These are phyloP conservation scores for Rhodocollybia butyracea DNA, from an alignment of 768 basidiomycete genomes.

Conservation along the genomic window DNA sequence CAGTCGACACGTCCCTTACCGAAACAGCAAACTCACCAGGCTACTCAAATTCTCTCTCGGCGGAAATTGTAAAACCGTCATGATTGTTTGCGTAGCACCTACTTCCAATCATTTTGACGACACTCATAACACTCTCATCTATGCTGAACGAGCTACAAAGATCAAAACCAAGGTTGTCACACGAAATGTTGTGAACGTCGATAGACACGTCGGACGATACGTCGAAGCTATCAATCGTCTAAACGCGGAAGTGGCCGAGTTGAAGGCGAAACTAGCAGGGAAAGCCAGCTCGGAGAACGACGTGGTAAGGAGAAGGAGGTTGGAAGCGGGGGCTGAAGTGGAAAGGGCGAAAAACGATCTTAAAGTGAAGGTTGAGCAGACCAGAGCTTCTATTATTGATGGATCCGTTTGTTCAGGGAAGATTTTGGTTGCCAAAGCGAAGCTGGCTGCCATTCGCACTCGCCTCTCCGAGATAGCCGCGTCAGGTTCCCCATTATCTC, in stretches of 20 bases:
- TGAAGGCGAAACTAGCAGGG: conserved; percentile 82
- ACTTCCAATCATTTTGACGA: conserved; percentile 96
- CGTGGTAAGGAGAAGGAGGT: conserved; percentile 59
- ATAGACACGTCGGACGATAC: conserved; percentile 93
- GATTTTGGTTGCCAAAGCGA: conserved; percentile 65
- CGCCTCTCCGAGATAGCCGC: conserved; percentile 59
- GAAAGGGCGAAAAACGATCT: conserved; percentile 74
- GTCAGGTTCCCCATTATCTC: conserved; percentile 33
- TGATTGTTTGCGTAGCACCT: conserved; percentile 97
- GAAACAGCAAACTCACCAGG: conserved; percentile 97
- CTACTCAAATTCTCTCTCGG: conserved; percentile 96
- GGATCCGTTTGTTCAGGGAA: conserved; percentile 74
- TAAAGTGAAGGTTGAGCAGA: conserved; percentile 68
- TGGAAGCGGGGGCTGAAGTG: conserved; percentile 71
- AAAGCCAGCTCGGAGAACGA: conserved; percentile 63
- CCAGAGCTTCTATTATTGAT: conserved; percentile 65
- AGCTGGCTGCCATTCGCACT: conserved; percentile 58
- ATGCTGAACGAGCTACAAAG: conserved; percentile 96
- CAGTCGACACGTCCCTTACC: conserved; percentile 88
- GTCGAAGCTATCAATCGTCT: conserved; percentile 92
- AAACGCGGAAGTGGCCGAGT: conserved; percentile 76
- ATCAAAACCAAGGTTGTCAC: conserved; percentile 98
- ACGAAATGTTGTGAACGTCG: conserved; percentile 91
- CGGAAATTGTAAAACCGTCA: conserved; percentile 98
- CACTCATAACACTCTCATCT: conserved; percentile 96